Evolutionary conservation across 192 early-diverging fungal genomes (phyloP).

Genomic region (Radiomyces spectabilis): DNA sequence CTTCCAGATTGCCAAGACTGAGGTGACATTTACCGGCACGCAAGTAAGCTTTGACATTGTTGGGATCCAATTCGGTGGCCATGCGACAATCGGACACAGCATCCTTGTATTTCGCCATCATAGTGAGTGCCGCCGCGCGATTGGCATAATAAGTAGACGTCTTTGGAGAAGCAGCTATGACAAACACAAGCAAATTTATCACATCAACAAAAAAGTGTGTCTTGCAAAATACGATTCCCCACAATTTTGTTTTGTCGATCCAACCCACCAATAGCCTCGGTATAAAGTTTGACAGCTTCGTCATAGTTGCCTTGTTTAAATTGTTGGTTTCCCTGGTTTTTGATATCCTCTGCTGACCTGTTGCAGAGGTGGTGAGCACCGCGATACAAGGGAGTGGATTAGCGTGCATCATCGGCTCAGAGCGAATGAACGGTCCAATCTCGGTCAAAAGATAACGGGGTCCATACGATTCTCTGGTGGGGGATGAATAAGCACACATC

Average conservation of each 20-base stretch:
- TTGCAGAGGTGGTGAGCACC: no score
- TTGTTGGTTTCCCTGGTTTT: constrained; percentile 58
- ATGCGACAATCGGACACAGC: constrained; percentile 57
- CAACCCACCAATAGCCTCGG: constrained; percentile 56
- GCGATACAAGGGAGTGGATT: no score
- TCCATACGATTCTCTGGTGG: no score
- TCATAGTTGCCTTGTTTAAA: constrained; percentile 55
- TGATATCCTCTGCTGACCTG: constrained; percentile 54
- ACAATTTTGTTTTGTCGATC: no score
- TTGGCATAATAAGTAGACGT: constrained; percentile 67
- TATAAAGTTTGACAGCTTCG: constrained; percentile 60
- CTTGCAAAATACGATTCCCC: no score
- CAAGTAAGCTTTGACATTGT: constrained; percentile 54
- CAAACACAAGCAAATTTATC: no score
- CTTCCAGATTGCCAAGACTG: constrained; percentile 58
- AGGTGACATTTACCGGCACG: constrained; percentile 70
- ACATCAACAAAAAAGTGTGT: no score
- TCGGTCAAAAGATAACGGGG: no score
- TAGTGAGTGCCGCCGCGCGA: constrained; percentile 72
- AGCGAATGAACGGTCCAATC: no score
- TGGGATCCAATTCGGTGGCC: constrained; percentile 50
- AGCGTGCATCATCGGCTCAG: no score
- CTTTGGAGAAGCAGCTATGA: constrained; percentile 49
- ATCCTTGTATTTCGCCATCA: constrained; percentile 52
- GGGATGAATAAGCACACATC: no score